These are phyloP conservation scores for Pyracantha coccinea DNA, from an alignment of 331 rosid species.

Conservation along the genomic window DNA sequence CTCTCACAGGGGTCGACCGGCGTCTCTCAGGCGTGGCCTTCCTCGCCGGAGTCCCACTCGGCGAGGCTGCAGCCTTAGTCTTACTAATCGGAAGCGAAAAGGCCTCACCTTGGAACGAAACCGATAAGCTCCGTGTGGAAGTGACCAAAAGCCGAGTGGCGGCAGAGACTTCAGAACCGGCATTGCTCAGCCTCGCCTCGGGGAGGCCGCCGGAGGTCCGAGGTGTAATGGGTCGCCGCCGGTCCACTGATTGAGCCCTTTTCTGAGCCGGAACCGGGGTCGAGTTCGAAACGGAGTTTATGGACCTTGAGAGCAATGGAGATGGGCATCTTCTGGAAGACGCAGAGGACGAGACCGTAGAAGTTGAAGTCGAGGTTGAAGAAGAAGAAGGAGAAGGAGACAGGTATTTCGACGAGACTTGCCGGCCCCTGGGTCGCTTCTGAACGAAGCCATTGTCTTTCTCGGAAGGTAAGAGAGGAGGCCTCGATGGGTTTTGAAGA, in stretches of 20 bases:
- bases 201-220: constrained; percentile 46
- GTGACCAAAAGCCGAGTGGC: constrained; percentile 85
- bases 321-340: constrained; percentile 87
- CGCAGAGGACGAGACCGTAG: constrained; percentile 39
- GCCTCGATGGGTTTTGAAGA: constrained; percentile 29
- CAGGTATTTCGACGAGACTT: constrained; percentile 96
- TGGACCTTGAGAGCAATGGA: constrained; percentile 79
- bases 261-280: constrained; percentile 55
- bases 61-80: constrained; percentile 53
- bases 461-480: constrained; percentile 47
- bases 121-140: constrained; percentile 91
- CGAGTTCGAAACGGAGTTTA: constrained; percentile 43
- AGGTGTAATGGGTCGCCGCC: constrained; percentile 51
- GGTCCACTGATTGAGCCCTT: constrained; percentile 84
- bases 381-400: constrained; percentile 72
- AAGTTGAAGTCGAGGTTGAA: constrained; percentile 30
- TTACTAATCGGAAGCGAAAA: constrained; percentile 96
- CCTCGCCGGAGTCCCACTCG: constrained; percentile 32
- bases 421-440: constrained; percentile 65
- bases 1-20: constrained; percentile 60
- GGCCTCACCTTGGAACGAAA: constrained; percentile 93
- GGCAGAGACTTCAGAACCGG: constrained; percentile 40
- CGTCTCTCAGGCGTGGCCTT: constrained; percentile 92
- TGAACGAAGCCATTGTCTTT: constrained; percentile 54
- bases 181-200: constrained; percentile 40